Base-by-base conservation (phyloP, 306 rosid species). In the Sechiopsis laciniata region DNA sequence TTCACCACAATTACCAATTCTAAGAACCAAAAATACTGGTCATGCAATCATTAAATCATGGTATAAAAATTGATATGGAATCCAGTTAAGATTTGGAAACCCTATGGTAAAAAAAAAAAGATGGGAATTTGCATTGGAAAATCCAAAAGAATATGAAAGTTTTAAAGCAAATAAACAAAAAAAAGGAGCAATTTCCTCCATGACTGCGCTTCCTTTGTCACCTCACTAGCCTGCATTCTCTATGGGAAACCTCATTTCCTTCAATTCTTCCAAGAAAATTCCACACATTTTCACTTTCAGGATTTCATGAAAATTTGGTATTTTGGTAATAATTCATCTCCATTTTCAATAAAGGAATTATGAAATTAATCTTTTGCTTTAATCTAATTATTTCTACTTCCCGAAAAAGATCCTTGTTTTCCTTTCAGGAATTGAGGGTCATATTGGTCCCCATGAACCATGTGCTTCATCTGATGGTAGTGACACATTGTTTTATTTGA, bases 21-120 rank as follows among this genome's bases (percentile, higher is more conserved):
- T 59, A 24, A 59, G 24, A 4, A 59, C 12, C 42, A 59, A 12
- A 13, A 59, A 61, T 54, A n/a, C 14, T 61, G 14, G 17, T 3
- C 42, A 60, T 59, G 29, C 20, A 26, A 15, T 15, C 11, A 61
- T 59, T 29, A 11, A 26, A 15, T 15, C 11, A 61, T 26, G 3
- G 12, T 16, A 32, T 24, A 14, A 14, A 62, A 29, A 61, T 15
- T 0, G 7, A 66, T 7, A 64, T 66, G 72, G 54, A 40, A 10
- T 42, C 72, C 72, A 66, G 54, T 66, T 66, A 66, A 19, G 72
- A 45, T 40, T 66, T 54, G 17, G 72, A 20, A 11, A 46, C 55
- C 55, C 72, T 66, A 66, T 66, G 26, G 10, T 2, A 19, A 26
- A 15, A 32, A 3, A 61, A 61, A 2, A 26, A 26, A 26, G 29